Base-by-base conservation (phyloP, 805 yeast species). In the Cyberlindnera xishuangbannaensis region DNA sequence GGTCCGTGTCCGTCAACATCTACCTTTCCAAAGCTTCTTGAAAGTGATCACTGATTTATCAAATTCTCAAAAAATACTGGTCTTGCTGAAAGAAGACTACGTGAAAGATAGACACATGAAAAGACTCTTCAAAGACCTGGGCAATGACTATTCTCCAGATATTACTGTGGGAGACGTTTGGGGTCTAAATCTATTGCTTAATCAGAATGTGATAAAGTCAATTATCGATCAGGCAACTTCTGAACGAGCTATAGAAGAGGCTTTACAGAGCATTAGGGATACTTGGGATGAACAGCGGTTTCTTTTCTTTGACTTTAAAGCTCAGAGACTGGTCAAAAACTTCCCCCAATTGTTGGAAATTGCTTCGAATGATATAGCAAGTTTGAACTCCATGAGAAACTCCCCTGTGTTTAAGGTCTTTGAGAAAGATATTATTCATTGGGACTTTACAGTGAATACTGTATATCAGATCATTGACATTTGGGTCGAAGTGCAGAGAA, bases 401-500 rank as follows among this genome's bases (percentile, higher is more conserved):
- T 86, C 96, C 0, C 67, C 76, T 0, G 75, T 70, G 43, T 83
- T 63, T 54, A 56, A 58, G 9, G 63, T 65, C 1, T 83, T 86
- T 50, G 84, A 79, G 34, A 71, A 69, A 29, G 76, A 71, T 7
- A 69, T 78, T 0, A 37, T 51, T 7, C 64, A 60, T 1, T 65
- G 85, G 64, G 87, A 80, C 41, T 61, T 60, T 0, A 71, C 65
- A 34, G 50, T 90, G n/a, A 70, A 68, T 28, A 45, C 51, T 1
- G 45, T 85, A 2, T 67, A 66, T 27, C 59, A 62, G 1, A 50
- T 83, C 2, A 62, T 83, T 21, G 84, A 78, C 41, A 49, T 57
- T 0, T 87, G 95, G 95, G 68, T 82, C 18, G 95, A 85, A 21
- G 83, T 78, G 2, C 97, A 90, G 55, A 63, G 80, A n/a, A 84